Conservation (phyloP, 352 stramenopile species). For the Pythium biforme region DNA sequence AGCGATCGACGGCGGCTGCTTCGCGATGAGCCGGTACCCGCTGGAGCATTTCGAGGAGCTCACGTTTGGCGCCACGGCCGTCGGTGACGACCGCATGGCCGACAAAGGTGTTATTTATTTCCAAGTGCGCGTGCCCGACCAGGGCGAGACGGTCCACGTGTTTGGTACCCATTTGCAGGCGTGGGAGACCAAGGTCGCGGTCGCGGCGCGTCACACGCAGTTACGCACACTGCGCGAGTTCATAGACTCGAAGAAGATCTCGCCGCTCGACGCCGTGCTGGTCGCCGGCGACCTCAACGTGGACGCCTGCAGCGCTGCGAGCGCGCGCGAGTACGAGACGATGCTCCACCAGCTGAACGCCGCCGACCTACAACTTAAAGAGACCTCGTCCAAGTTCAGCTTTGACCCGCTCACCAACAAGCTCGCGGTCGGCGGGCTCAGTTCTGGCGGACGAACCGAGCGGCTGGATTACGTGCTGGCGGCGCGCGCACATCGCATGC, state of each 20-base stretch:
- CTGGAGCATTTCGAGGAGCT: slow-evolving; percentile 55
- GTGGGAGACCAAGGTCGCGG: slow-evolving; percentile 50
- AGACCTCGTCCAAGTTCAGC: slow-evolving; percentile 43
- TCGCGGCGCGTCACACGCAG: slow-evolving; percentile 42
- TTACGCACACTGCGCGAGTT: slow-evolving; percentile 46
- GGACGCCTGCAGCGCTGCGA: slow-evolving; percentile 30
- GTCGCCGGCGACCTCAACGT: slow-evolving; percentile 68
- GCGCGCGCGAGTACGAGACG: slow-evolving; percentile 34
- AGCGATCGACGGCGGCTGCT: slow-evolving; percentile 57
- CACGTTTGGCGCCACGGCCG: slow-evolving; percentile 52
- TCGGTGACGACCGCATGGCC: slow-evolving; percentile 57
- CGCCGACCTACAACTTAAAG: slow-evolving; percentile 31
- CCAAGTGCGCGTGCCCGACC: slow-evolving; percentile 33
- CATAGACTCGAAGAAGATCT: slow-evolving; percentile 45
- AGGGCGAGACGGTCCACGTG: slow-evolving; percentile 43
- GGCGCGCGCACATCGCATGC: slow-evolving; percentile 34
- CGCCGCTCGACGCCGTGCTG: slow-evolving; percentile 46
- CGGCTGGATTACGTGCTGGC: slow-evolving; percentile 67
- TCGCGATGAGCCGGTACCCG: slow-evolving; percentile 70
- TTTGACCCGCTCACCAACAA: slow-evolving; percentile 65
- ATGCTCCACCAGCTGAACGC: slow-evolving; percentile 52
- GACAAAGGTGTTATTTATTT: slow-evolving; percentile 74
- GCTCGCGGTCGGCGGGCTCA: slow-evolving; percentile 55
- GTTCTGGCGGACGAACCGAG: slow-evolving; percentile 53
- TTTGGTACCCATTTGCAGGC: slow-evolving; percentile 69